Evolutionary conservation across 2,329 filamentous ascomycete genomes (phyloP).

Genomic region (Fonsecaea monophora): DNA sequence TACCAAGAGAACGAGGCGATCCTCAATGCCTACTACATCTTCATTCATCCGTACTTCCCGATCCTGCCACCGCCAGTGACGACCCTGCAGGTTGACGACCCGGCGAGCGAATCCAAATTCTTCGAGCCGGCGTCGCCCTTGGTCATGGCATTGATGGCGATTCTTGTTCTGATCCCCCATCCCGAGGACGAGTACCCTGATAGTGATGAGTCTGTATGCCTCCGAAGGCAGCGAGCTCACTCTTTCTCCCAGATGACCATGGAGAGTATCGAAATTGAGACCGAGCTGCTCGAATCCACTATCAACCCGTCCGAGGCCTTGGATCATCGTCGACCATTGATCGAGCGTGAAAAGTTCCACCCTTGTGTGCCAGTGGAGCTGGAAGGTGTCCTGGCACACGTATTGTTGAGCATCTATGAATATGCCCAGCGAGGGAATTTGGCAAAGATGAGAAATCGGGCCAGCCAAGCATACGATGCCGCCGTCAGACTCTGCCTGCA

Average conservation of each 20-base stretch:
- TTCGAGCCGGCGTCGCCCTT: constrained; percentile 22
- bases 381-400: constrained; percentile 18
- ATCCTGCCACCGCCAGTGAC: constrained; percentile 21
- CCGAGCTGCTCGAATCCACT: constrained; percentile 21
- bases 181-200: constrained; percentile 12
- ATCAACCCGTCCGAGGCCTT: constrained; percentile 19
- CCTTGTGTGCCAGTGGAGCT: constrained; percentile 16
- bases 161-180: constrained; percentile 23
- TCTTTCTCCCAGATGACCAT: constrained; percentile 20
- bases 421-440: constrained; percentile 26
- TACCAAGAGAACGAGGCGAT: constrained; percentile 15
- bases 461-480: constrained; percentile 26
- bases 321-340: neutral
- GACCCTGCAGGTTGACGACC: constrained; percentile 13
- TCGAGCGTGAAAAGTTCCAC: constrained; percentile 19
- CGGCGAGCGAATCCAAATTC: constrained; percentile 12
- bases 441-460: constrained; percentile 29
- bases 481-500: constrained; percentile 22
- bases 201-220: constrained; percentile 14
- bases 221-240: constrained; percentile 19
- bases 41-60: constrained; percentile 27
- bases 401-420: constrained; percentile 22
- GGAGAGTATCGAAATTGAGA: constrained; percentile 22
- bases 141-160: constrained; percentile 23
- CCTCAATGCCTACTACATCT: constrained; percentile 29